Evolutionary conservation across 352 stramenopile species (phyloP), one percentile per base, ranked within the genome.

Genomic region (Phytopythium oedochilum): DNA sequence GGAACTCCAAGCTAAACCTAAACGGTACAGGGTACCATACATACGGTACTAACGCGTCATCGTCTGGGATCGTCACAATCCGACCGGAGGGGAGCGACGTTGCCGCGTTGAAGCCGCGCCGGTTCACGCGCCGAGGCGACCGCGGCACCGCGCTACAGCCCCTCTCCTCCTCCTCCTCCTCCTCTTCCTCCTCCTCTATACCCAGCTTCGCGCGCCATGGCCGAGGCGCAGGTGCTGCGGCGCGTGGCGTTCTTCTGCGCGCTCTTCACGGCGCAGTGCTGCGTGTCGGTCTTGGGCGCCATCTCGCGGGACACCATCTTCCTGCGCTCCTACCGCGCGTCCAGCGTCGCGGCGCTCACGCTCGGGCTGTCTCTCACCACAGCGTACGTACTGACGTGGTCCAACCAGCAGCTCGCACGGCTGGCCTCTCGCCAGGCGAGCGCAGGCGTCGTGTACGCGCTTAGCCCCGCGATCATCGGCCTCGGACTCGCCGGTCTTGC

Each of bases 301-400:
- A 88, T 94, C 55, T 90, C 84, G 23, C 71, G 84, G 12, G 84
- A 94, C 59, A 83, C 82, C 38, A 83, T 94, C 59, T 94, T 94
- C 64, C 66, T 94, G 52, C 74, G 82, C 32, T 75, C 65, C 15
- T 94, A 86, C 59, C 59, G 66, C 38, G 83, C 82, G 42, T 83
- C 80, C 8, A 88, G 75, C 52, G 72, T 94, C 49, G 83, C 84
- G 18, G 63, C 70, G 40, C 76, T 94, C 43, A 92, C 83, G 31
- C 64, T 94, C 40, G 36, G 78, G 60, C 77, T 92, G 22, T 86
- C 84, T 20, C 61, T 94, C 47, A 78, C 73, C 18, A 90, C 83
- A 9, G 83, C 83, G 35, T 89, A 89, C 49, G 73, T 70, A 18
- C 68, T 91, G 52, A 89, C 77, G 20, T 45, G 53, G 31, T 74